Evolutionary conservation across 331 rosid species (phyloP).

Genomic region (Prunus yedoensis): DNA sequence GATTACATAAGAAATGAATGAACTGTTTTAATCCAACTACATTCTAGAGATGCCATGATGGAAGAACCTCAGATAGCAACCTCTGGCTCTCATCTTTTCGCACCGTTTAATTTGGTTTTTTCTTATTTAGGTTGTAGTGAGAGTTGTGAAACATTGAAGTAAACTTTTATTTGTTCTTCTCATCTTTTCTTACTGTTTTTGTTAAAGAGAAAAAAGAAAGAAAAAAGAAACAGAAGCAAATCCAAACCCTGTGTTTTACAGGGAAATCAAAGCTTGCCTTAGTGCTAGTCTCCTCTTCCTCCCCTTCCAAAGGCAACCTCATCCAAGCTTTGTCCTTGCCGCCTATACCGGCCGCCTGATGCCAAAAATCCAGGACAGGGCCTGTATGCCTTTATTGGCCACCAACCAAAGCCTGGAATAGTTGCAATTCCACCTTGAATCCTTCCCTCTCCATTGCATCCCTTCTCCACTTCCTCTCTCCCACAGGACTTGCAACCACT

Average conservation of each 20-base stretch:
- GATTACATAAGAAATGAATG: not conserved
- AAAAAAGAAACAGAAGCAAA: too few species aligned
- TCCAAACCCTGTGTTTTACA: not conserved
- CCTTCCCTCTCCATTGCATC: constrained; percentile 96
- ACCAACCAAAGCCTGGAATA: constrained; percentile 96
- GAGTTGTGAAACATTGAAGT: not conserved
- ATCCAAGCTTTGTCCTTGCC: constrained; percentile 93
- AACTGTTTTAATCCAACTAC: not conserved
- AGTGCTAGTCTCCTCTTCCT: constrained; percentile 20
- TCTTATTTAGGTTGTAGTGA: not conserved
- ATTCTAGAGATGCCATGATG: not conserved
- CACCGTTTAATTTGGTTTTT: not conserved
- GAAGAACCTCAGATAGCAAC: not conserved
- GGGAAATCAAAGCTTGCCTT: constrained; percentile 30
- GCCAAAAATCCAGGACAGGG: constrained; percentile 92
- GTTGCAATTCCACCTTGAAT: constrained; percentile 97
- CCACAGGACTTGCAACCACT: constrained; percentile 93
- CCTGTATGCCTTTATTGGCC: constrained; percentile 98
- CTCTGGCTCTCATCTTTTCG: not conserved
- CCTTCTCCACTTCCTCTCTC: constrained; percentile 72
- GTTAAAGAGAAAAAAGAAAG: not conserved
- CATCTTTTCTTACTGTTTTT: not conserved
- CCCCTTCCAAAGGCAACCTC: constrained; percentile 83
- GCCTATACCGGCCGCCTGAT: constrained; percentile 80
- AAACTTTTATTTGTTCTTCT: not conserved